A percentile compares a stretch with the other conserved stretches of the same genome.
These are phyloP conservation scores for Plasmodium knowlesi DNA, from an alignment of 169 alveolate species.

Conservation along the genomic window DNA sequence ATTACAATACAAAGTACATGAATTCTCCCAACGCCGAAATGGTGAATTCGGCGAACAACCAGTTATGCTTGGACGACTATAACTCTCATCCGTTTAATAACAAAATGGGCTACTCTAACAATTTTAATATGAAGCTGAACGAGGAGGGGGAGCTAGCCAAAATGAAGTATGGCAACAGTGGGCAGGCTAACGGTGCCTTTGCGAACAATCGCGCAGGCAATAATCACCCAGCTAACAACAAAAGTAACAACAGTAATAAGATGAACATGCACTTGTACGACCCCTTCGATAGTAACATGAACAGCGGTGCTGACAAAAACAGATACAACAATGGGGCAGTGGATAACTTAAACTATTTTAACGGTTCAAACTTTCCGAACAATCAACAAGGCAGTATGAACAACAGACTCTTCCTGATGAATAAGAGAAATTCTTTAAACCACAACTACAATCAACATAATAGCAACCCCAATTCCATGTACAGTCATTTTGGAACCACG, in stretches of 20 bases:
- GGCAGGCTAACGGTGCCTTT: background rate
- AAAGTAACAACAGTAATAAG: conserved; percentile 14
- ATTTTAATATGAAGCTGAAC: conserved; percentile 31
- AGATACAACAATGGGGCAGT: background rate
- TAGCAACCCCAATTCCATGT: conserved; percentile 48
- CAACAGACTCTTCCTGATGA: conserved; percentile 19
- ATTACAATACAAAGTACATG: conserved; percentile 27
- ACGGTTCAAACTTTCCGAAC: conserved; percentile 11
- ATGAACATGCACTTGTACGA: conserved; percentile 32
- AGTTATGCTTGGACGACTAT: conserved; percentile 36
- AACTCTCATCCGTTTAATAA: conserved; percentile 6
- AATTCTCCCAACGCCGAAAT: conserved; percentile 24
- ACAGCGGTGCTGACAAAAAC: background rate
- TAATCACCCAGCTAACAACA: background rate
- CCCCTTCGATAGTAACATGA: conserved; percentile 49
- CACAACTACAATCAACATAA: background rate
- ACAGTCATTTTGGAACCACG: background rate
- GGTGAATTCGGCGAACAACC: conserved; percentile 14
- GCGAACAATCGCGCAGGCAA: background rate
- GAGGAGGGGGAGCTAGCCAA: conserved; percentile 40
- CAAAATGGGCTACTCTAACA: conserved; percentile 38
- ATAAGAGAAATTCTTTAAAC: conserved; percentile 53
- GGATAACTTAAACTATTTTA: conserved; percentile 23
- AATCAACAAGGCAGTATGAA: conserved; percentile 14
- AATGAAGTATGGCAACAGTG: conserved; percentile 14